phyloP scores from a whole-genome alignment of 768 basidiomycete genomes.

The Mycena capillaripes region DNA sequence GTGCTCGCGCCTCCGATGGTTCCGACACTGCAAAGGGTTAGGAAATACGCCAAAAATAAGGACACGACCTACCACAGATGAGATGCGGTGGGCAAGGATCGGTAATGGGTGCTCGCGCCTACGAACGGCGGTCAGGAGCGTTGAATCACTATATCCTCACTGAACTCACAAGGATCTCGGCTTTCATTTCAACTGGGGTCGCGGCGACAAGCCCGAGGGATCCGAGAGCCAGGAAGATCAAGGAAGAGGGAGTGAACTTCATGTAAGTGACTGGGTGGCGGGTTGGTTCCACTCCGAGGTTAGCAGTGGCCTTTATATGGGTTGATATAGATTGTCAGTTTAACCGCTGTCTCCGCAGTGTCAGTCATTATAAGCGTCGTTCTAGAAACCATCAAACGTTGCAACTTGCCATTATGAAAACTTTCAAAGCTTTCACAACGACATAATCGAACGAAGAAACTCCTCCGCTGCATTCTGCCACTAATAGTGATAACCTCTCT shows the following conservation, averaged over 20 bases:
- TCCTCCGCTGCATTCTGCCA: too few relatives aligned
- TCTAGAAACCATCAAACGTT: too few relatives aligned
- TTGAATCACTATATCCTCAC: background rate
- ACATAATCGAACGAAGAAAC: too few relatives aligned
- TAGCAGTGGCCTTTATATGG: too few relatives aligned
- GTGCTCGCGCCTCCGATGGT: background rate
- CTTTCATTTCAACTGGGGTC: background rate
- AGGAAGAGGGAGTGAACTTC: background rate
- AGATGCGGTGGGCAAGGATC: slow-evolving; percentile 14
- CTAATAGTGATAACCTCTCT: too few relatives aligned
- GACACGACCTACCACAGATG: background rate
- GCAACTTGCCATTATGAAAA: too few relatives aligned
- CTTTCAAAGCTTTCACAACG: too few relatives aligned
- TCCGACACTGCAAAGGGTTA: background rate
- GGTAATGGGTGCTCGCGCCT: slow-evolving; percentile 2
- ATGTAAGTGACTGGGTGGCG: background rate
- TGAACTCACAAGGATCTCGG: background rate
- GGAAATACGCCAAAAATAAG: too few relatives aligned
- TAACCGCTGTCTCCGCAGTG: too few relatives aligned
- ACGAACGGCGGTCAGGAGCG: background rate
- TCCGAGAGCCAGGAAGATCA: background rate
- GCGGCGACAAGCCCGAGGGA: background rate
- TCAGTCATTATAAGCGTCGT: too few relatives aligned
- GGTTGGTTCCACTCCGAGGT: too few relatives aligned
- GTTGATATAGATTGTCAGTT: too few relatives aligned